Conservation (phyloP, 1,284 basidiomycete species). For the Boletellus sp. region DNA sequence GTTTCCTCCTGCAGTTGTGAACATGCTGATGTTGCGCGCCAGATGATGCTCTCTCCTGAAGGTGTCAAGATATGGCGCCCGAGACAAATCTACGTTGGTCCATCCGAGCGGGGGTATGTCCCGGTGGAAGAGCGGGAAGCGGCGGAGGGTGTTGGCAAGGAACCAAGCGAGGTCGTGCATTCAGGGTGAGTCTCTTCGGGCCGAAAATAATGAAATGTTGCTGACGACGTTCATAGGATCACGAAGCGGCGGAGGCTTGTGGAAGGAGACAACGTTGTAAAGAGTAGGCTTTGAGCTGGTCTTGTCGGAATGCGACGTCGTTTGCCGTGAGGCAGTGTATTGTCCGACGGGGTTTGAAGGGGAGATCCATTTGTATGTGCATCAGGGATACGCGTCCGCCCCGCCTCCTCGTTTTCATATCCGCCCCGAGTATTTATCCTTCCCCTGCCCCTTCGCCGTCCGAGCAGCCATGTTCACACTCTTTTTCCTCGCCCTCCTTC, state of each 20-base stretch:
- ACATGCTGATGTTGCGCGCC: conserved; percentile 11
- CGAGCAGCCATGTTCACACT: conserved; percentile 65
- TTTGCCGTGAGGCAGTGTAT: background rate
- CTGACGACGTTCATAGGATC: conserved; percentile 46
- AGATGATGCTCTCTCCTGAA: conserved; percentile 86
- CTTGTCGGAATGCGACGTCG: background rate
- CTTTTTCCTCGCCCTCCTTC: conserved; percentile 63
- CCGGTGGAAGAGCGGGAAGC: conserved; percentile 55
- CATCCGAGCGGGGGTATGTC: conserved; percentile 69
- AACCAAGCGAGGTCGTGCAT: conserved; percentile 65
- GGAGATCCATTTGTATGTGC: conserved; percentile 1
- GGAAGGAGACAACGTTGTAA: conserved; percentile 42
- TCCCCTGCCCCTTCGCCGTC: background rate
- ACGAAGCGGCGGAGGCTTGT: conserved; percentile 75
- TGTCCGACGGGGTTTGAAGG: conserved; percentile 26
- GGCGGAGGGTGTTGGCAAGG: conserved; percentile 51
- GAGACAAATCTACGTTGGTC: conserved; percentile 78
- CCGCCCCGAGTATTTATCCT: conserved; percentile 17
- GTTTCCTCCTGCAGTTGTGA: background rate
- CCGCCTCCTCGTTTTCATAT: conserved; percentile 19
- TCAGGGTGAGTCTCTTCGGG: conserved; percentile 62
- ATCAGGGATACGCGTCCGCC: background rate
- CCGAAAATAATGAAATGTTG: conserved; percentile 27
- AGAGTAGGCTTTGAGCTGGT: conserved; percentile 50
- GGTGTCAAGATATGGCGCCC: conserved; percentile 92